A percentile compares a stretch with the other conserved stretches of the same genome.
phyloP scores from a whole-genome alignment of 257 asterid species.

The Solanum piurae region DNA sequence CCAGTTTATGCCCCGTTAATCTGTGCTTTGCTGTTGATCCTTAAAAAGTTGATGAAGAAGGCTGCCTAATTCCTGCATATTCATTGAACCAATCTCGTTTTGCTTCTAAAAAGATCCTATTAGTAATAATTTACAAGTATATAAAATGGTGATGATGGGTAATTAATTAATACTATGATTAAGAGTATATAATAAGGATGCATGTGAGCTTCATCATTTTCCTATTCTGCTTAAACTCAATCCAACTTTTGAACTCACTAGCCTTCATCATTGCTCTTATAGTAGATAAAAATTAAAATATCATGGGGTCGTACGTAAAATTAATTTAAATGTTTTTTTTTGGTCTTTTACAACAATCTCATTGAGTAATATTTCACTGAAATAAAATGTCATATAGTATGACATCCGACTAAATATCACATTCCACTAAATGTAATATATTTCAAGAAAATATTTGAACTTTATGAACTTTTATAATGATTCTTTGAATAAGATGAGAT shows the following conservation, averaged over 20 bases:
- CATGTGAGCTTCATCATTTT: constrained; percentile 5
- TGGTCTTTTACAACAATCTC: not conserved
- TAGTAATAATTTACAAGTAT: not conserved
- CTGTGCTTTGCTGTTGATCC: not conserved
- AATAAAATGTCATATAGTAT: not conserved
- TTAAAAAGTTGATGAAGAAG: not conserved
- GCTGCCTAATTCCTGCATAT: not conserved
- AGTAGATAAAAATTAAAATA: not conserved
- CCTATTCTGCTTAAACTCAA: not conserved
- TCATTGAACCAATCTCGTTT: not conserved
- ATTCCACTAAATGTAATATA: not conserved
- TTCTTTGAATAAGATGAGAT: not conserved
- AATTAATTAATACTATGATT: not conserved
- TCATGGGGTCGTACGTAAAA: not conserved
- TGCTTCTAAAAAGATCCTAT: not conserved
- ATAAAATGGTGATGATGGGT: not conserved
- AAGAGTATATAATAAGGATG: not conserved
- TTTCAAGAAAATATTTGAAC: not conserved
- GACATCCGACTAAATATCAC: not conserved
- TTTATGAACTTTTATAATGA: not conserved
- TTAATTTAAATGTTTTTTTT: not conserved
- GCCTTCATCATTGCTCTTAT: not conserved
- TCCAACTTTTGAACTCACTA: not conserved
- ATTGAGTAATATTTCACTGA: not conserved
- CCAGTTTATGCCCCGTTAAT: not conserved